Base-by-base conservation (phyloP, 176 grass and related monocot species). In the Triticum turgidum region DNA sequence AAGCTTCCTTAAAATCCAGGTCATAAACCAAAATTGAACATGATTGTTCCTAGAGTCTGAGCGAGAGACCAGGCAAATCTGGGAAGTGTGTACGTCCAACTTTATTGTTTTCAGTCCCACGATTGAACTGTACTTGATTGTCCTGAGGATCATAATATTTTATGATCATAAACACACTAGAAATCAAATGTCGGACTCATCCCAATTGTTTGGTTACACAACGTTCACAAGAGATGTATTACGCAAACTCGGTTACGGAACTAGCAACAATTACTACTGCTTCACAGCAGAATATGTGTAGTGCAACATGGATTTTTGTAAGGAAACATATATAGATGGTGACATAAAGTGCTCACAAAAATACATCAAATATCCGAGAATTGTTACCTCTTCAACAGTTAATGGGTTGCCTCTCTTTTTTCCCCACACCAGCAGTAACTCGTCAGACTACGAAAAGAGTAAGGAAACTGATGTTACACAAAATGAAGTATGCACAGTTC, bases 351-450 rank as follows among this genome's bases (percentile, higher is more conserved):
- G 47, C 21, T 70, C 6, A 12, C 61, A 25, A 77, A 80, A 35
- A 86, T 62, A 82, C 64, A 90, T 52, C 11, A 73, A 49, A 62
- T 35, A 59, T 65, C 3, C 2, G 3, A 45, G 24, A 73, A 59
- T 34, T 22, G 39, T 82, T 96, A 99, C 97, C 97, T 99, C 94
- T 86, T 96, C 85, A 67, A 89, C 80, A 80, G 73, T 86, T 70
- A 99, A 89, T n/a, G 92, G 87, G 5, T 2, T 69, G 17, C 88
- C 92, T 83, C 97, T 96, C 90, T 93, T 89, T 88, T 96, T 99
- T 69, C 97, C 97, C 94, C 97, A 99, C 29, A 94, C 92, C 20
- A 99, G 85, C 82, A 90, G 89, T 73, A 92, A 87, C 65, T 88
- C 89, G 66, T 99, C 94, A 87, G 93, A 79, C 97, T 99, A 90